Evolutionary conservation across 495 filamentous ascomycete genomes (phyloP), one percentile per base, ranked within the genome.

Genomic region (Cercophora newfieldiana): DNA sequence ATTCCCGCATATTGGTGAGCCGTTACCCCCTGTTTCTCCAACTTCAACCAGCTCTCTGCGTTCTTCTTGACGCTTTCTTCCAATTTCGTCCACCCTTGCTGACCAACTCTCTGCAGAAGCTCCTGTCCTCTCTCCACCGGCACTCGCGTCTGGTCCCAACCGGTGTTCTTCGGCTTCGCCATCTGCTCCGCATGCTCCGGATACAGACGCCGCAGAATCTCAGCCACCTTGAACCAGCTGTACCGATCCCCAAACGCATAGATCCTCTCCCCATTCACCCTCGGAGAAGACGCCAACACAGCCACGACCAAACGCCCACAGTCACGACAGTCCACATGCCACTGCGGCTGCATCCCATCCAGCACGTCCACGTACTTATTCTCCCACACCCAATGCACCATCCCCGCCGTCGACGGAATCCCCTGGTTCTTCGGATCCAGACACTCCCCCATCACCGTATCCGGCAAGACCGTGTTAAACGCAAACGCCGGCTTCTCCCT

Each of bases 81-180:
- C 29, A 80, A 64, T 1, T 53, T 69, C 7, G 72, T 77, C 79
- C 79, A 81, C 12, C 66, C 65, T 2, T 66, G 59, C 4, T 75
- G 70, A 0, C 76, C 75, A n/a, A 80, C n/a, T 6, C 71, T 61
- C 26, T 62, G 57, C 56, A 81, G 30, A 47, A 81, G 28, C 37
- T 75, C 70, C 18, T 67, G 69, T 0, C 69, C 72, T 22, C 71
- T 69, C 63, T 76, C 2, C 28, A 73, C 78, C 1, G 77, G 73
- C 44, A 77, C 75, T 18, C 72, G 70, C 0, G 71, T 75, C 59
- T 76, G 67, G 51, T 78, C 75, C 73, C 71, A 73, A 0, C 78
- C 75, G 7, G 65, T 47, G 37, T 75, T 69, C 16, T 74, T 62
- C 10, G 73, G 61, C 16, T 37, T 49, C 6, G 67, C 68, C 50